phyloP scores from a whole-genome alignment of 2,329 filamentous ascomycete genomes.

The Fusarium anthophilum region DNA sequence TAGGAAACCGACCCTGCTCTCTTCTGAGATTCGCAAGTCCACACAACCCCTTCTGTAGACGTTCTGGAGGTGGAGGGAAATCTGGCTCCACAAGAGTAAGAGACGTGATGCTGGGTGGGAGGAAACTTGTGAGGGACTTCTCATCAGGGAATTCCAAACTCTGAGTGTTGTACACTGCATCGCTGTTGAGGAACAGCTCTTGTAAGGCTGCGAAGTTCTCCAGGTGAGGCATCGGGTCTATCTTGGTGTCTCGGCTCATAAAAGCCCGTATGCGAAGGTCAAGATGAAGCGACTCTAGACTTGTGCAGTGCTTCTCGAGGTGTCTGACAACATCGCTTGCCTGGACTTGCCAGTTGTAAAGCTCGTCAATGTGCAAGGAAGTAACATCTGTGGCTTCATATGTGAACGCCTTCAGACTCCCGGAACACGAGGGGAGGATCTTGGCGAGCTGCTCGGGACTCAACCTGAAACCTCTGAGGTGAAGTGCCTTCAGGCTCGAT shows the following conservation, averaged over 20 bases:
- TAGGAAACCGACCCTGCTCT: not conserved
- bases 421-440: not conserved
- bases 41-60: not conserved
- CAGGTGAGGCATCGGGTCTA: slow-evolving; percentile 2
- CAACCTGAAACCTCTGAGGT: not conserved
- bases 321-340: not conserved
- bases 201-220: slow-evolving; percentile 7
- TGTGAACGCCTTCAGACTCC: slow-evolving; percentile 6
- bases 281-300: slow-evolving; percentile 16
- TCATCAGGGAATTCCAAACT: not conserved
- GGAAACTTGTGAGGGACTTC: not conserved
- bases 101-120: slow-evolving; percentile 3
- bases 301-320: slow-evolving; percentile 3
- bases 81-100: not conserved
- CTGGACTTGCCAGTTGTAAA: not conserved
- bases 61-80: not conserved
- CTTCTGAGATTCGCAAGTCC: not conserved
- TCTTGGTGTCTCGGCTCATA: not conserved
- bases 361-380: not conserved
- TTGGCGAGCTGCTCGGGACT: not conserved
- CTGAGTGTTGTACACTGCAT: slow-evolving; percentile 1
- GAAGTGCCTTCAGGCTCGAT: slow-evolving; percentile 3
- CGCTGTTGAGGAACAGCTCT: slow-evolving; percentile 10
- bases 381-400: slow-evolving; percentile 9
- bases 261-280: slow-evolving; percentile 6